Conservation (phyloP, 805 yeast genomes). For the Kluyveromyces lactis region DNA sequence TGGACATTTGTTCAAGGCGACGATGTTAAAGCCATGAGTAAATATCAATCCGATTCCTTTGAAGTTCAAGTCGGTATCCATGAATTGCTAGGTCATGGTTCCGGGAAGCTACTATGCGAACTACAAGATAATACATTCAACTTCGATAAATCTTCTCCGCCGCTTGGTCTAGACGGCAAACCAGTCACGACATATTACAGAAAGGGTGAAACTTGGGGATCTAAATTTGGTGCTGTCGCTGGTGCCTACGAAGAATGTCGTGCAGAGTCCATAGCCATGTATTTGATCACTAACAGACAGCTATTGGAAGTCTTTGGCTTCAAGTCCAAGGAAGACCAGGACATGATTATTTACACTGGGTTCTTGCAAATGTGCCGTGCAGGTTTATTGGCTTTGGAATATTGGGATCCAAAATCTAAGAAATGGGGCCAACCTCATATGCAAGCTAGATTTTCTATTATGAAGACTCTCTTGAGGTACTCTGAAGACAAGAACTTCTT, state of each 20-base stretch:
- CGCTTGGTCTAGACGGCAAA: slow-evolving; percentile 49
- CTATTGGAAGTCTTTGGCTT: slow-evolving; percentile 70
- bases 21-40: slow-evolving; percentile 50
- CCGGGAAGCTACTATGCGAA: slow-evolving; percentile 69
- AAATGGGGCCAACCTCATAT: slow-evolving; percentile 96
- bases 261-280: slow-evolving; percentile 86
- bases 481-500: slow-evolving; percentile 52
- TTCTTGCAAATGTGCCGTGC: slow-evolving; percentile 82
- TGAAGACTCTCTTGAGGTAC: slow-evolving; percentile 57
- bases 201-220: slow-evolving; percentile 86
- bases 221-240: slow-evolving; percentile 70
- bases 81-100: slow-evolving; percentile 85
- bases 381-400: slow-evolving; percentile 74
- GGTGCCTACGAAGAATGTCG: slow-evolving; percentile 91
- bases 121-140: slow-evolving; percentile 57
- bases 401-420: slow-evolving; percentile 71
- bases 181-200: slow-evolving; percentile 65
- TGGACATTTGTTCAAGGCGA: slow-evolving; percentile 53
- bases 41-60: slow-evolving; percentile 73
- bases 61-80: slow-evolving; percentile 94
- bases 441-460: slow-evolving; percentile 85
- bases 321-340: slow-evolving; percentile 46
- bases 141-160: slow-evolving; percentile 58
- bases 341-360: slow-evolving; percentile 56
- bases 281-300: slow-evolving; percentile 58